phyloP scores from a whole-genome alignment of 1,139 yeast species.

The Yamadazyma triangularis region DNA sequence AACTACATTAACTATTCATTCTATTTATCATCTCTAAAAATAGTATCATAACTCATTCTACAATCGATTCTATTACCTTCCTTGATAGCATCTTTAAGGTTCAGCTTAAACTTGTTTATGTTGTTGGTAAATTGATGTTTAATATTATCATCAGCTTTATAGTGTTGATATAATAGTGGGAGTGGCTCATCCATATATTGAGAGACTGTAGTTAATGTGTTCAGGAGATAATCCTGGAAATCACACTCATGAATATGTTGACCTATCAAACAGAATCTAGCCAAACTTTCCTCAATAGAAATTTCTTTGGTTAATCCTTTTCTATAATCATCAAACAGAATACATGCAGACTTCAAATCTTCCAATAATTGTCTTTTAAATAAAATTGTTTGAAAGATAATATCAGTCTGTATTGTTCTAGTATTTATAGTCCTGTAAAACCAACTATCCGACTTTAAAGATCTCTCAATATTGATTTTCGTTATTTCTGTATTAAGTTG shows the following conservation, averaged over 20 bases:
- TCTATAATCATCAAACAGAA: conserved; percentile 10
- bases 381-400: conserved; percentile 2
- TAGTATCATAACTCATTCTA: neutral
- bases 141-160: conserved; percentile 1
- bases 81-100: neutral
- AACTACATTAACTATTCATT: neutral
- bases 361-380: conserved; percentile 11
- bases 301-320: neutral
- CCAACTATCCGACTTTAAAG: neutral
- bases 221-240: conserved; percentile 10
- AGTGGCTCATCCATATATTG: conserved; percentile 1
- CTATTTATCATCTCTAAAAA: neutral
- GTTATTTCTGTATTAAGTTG: conserved; percentile 1
- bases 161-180: conserved; percentile 7
- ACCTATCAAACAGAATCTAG: conserved; percentile 6
- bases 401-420: neutral
- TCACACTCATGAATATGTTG: conserved; percentile 12
- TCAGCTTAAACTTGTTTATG: neutral
- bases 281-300: neutral
- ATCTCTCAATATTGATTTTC: neutral
- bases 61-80: too few relatives aligned
- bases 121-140: too few relatives aligned
- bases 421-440: neutral
- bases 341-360: conserved; percentile 1
- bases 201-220: conserved; percentile 3